phyloP scores from a whole-genome alignment of 164 flowering plant genomes.

The Dillenia turbinata region DNA sequence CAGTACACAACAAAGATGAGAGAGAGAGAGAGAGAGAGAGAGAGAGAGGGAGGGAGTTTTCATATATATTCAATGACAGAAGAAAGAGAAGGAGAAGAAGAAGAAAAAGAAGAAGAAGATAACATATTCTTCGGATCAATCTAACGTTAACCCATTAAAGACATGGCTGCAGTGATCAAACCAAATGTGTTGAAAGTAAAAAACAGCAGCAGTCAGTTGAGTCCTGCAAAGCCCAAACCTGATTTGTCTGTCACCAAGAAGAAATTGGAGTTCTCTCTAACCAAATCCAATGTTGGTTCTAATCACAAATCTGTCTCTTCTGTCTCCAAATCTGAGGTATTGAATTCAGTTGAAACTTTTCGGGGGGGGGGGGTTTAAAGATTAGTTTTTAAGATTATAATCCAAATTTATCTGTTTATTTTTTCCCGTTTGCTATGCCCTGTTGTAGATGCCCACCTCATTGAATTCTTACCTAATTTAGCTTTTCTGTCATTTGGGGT shows the following conservation, averaged over 20 bases:
- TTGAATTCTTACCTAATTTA: too few species aligned
- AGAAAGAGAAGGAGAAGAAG: background rate
- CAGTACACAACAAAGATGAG: too few species aligned
- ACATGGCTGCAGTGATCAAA: conserved; percentile 39
- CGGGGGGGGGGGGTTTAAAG: background rate
- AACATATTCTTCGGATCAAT: conserved; percentile 2
- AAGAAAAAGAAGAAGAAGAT: conserved; percentile 5
- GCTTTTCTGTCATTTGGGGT: too few species aligned
- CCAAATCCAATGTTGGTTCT: conserved; percentile 28
- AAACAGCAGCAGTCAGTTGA: conserved; percentile 22
- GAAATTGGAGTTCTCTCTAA: conserved; percentile 40
- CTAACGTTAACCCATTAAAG: background rate
- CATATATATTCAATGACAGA: background rate
- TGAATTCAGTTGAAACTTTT: background rate
- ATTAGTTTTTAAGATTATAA: background rate
- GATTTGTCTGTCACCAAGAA: conserved; percentile 31
- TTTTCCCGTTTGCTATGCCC: too few species aligned
- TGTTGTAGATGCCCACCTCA: too few species aligned
- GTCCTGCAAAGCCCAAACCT: conserved; percentile 31
- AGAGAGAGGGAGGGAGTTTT: background rate
- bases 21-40: background rate
- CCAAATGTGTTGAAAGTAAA: conserved; percentile 27
- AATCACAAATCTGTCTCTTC: conserved; percentile 33
- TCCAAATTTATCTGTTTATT: background rate
- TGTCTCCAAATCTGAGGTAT: conserved; percentile 48